Base-by-base conservation (phyloP, 192 early-diverging fungal genomes). In the Funneliformis mosseae region DNA sequence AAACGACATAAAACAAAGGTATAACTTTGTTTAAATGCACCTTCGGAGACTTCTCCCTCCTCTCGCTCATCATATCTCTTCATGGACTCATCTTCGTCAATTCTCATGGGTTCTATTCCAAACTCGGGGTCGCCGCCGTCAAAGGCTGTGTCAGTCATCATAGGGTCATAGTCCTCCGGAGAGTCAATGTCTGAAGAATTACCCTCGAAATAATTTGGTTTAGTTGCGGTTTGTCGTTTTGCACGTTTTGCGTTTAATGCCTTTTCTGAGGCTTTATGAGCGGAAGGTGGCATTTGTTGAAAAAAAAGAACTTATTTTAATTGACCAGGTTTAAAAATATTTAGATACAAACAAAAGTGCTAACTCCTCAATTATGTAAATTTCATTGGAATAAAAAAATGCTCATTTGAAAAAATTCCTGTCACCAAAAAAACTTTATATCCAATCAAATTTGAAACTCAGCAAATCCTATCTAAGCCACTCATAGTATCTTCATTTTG, bases 11-110 rank as follows among this genome's bases (percentile, higher is more conserved):
- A 27, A n/a, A 69, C 18, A 69, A 64, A 18, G 16, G 18, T 18
- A 41, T 4, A 69, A 66, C 5, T 42, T 69, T 4, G 18, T 1
- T 18, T 9, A 1, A 14, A 69, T 7, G 6, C 8, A 39, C 27
- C 27, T 8, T 69, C 18, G 7, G 67, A 33, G 21, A 8, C 38
- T 27, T 69, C 86, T 87, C 59, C 82, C 86, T 69, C 84, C 80
- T 64, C 75, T 42, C 42, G 80, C 55, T 74, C 73, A 18, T 18
- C 11, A 42, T 74, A 28, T 74, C 50, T 45, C 28, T 25, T 74
- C 8, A 48, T 59, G 23, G 25, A 4, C 27, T 74, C 73, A 8
- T 74, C 73, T 38, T 74, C 73, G 23, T 50, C 67, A 74, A 38
- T 74, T 74, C 46, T 55, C 23, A 74, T 41, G 14, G 73, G 21